A percentile compares a stretch with the other conserved stretches of the same genome.
phyloP scores from a whole-genome alignment of 2,329 filamentous ascomycete species.

The Daldinia sp. region DNA sequence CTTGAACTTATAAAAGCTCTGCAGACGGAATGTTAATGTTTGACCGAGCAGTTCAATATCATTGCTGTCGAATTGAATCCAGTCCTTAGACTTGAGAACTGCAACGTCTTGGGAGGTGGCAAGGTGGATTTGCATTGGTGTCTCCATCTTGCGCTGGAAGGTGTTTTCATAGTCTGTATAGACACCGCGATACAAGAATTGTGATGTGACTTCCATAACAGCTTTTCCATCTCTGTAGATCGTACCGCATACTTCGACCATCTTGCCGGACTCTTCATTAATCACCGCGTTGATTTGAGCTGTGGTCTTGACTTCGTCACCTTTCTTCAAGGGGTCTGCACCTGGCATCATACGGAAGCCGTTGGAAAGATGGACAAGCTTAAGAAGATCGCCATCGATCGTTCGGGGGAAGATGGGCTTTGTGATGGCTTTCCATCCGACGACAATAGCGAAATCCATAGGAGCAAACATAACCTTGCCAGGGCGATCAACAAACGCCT shows the following conservation, averaged over 20 bases:
- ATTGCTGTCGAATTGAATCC: constrained; percentile 86
- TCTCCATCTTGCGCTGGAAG: constrained; percentile 97
- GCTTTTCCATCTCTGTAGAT: constrained; percentile 85
- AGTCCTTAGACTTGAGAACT: constrained; percentile 94
- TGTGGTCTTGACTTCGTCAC: constrained; percentile 90
- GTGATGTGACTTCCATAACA: constrained; percentile 98
- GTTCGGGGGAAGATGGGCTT: constrained; percentile 98
- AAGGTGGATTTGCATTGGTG: constrained; percentile 92
- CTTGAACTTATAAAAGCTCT: constrained; percentile 93
- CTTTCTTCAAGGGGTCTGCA: constrained; percentile 94
- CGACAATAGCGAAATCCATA: constrained; percentile 99
- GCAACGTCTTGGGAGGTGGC: constrained; percentile 91
- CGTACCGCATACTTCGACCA: constrained; percentile 99
- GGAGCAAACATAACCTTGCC: constrained; percentile 95
- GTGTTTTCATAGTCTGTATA: constrained; percentile 98
- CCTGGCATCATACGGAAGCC: constrained; percentile 98
- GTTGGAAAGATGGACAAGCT: constrained; percentile 96
- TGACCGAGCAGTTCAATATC: constrained; percentile 91
- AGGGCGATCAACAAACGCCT: constrained; percentile 95
- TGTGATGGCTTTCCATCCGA: constrained; percentile 98
- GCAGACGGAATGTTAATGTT: constrained; percentile 94
- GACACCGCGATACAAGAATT: constrained; percentile 94
- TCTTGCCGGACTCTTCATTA: constrained; percentile 98
- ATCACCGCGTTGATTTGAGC: constrained; percentile 97
- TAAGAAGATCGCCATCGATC: constrained; percentile 95